A percentile compares a stretch with the other conserved stretches of the same genome.
Evolutionary conservation across 2,329 filamentous ascomycete species (phyloP).

Genomic region (Neopestalotiopsis clavispora): DNA sequence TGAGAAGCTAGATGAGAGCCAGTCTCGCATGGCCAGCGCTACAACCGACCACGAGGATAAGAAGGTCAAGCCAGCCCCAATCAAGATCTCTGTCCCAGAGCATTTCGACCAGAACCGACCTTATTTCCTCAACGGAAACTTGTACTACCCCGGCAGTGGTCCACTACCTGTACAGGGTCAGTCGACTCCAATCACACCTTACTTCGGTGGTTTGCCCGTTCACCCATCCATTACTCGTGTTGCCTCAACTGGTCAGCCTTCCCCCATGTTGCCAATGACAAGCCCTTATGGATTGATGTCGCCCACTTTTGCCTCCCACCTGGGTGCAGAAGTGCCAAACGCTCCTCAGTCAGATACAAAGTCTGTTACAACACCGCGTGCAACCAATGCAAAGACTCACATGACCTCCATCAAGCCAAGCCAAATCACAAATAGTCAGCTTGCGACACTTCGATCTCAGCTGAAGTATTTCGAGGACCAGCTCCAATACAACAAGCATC

Average conservation of each 20-base stretch:
- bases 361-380: slow-evolving; percentile 14
- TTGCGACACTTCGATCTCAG: slow-evolving; percentile 55
- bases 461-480: slow-evolving; percentile 63
- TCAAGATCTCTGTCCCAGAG: slow-evolving; percentile 45
- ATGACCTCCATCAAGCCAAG: slow-evolving; percentile 65
- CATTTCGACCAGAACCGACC: slow-evolving; percentile 52
- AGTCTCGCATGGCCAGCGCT: slow-evolving; percentile 22
- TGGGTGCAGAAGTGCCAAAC: not conserved
- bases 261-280: slow-evolving; percentile 21
- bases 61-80: slow-evolving; percentile 36
- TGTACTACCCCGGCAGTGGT: slow-evolving; percentile 42
- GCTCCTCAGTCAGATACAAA: slow-evolving; percentile 20
- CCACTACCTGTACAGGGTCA: slow-evolving; percentile 20
- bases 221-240: slow-evolving; percentile 25
- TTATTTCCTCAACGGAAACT: slow-evolving; percentile 50
- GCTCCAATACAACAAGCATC: slow-evolving; percentile 64
- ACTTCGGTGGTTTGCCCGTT: slow-evolving; percentile 25
- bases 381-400: slow-evolving; percentile 41
- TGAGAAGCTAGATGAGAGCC: slow-evolving; percentile 19
- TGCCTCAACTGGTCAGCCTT: slow-evolving; percentile 22
- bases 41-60: slow-evolving; percentile 30
- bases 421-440: slow-evolving; percentile 65
- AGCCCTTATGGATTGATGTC: slow-evolving; percentile 21
- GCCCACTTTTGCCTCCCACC: slow-evolving; percentile 2
- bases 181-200: slow-evolving; percentile 27